Evolutionary conservation across 192 early-diverging fungal genomes (phyloP).

Genomic region (Coemansia sp.): DNA sequence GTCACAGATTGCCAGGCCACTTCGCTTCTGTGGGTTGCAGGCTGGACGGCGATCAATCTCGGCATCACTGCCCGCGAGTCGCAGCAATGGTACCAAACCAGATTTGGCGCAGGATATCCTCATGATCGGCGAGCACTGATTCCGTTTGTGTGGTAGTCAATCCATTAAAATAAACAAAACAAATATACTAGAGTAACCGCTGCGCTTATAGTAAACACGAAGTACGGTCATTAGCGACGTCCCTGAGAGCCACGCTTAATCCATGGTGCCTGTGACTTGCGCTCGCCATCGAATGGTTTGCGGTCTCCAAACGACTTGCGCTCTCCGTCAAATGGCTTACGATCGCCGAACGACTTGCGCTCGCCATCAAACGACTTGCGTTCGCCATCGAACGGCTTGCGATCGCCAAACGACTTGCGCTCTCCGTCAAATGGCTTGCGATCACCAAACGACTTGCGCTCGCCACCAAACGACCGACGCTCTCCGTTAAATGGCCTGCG

Average conservation of each 20-base stretch:
- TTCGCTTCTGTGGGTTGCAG: conserved; percentile 51
- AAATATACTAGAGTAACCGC: neutral
- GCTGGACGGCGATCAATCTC: conserved; percentile 69
- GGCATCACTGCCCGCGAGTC: conserved; percentile 65
- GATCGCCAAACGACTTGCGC: neutral
- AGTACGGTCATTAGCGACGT: neutral
- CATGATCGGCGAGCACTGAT: conserved; percentile 28
- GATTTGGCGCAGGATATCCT: conserved; percentile 61
- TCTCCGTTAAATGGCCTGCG: neutral
- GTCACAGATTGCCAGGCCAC: conserved; percentile 48
- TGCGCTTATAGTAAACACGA: neutral
- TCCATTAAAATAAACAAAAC: neutral
- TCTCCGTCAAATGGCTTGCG: neutral
- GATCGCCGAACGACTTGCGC: neutral
- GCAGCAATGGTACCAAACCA: conserved; percentile 67
- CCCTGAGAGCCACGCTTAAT: conserved; percentile 14
- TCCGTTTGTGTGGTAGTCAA: conserved; percentile 41
- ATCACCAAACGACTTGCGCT: conserved; percentile 2
- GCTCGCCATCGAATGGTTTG: conserved; percentile 2
- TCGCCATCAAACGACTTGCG: neutral
- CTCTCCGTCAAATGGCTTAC: no score
- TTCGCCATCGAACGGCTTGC: neutral
- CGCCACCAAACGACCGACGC: neutral
- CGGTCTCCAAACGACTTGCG: neutral
- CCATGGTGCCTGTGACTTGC: conserved; percentile 6